Evolutionary conservation across 441 rosid genomes (phyloP).

Genomic region (Jatropha podagrica): DNA sequence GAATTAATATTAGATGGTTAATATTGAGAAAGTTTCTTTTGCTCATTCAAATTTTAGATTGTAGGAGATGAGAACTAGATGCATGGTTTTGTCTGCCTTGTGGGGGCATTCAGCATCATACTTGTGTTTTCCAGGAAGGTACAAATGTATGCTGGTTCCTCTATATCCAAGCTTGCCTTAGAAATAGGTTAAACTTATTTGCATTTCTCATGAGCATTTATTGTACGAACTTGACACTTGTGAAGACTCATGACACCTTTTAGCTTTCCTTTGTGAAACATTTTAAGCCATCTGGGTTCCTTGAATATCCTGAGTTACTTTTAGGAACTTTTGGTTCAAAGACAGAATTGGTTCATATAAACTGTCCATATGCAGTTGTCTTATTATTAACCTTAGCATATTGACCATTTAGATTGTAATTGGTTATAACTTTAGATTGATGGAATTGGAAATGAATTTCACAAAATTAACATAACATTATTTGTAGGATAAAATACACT

Average conservation of each 20-base stretch:
- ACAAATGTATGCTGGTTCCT: no score
- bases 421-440: no score
- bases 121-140: no score
- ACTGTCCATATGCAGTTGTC: background rate
- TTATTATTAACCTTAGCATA: background rate
- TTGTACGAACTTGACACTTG: background rate
- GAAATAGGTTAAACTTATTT: background rate
- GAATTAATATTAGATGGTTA: background rate
- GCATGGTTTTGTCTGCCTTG: background rate
- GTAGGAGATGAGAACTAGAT: background rate
- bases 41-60: slow-evolving; percentile 2
- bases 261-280: background rate
- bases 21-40: background rate
- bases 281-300: no score
- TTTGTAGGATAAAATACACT: no score
- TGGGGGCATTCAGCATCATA: background rate
- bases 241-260: background rate
- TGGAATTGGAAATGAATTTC: no score
- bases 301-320: background rate
- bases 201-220: background rate
- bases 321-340: background rate
- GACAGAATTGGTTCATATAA: background rate
- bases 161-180: background rate
- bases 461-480: no score
- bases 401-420: background rate